These are phyloP conservation scores for Metschnikowia kofuensis DNA, from an alignment of 805 yeast genomes.

Conservation along the genomic window DNA sequence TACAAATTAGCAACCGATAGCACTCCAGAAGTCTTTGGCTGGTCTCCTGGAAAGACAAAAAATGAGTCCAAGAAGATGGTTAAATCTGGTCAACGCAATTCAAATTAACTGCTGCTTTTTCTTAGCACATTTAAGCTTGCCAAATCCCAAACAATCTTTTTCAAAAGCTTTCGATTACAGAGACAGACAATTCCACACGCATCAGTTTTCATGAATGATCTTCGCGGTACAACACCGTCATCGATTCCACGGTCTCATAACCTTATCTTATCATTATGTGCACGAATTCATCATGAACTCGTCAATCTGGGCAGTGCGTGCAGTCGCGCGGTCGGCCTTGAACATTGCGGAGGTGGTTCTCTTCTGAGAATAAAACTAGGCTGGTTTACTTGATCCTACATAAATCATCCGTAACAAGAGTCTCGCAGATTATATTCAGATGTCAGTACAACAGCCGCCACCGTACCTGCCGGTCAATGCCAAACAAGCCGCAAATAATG, in stretches of 20 bases:
- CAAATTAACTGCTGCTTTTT: too few species aligned
- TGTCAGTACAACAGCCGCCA: conserved; percentile 8
- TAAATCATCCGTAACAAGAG: too few species aligned
- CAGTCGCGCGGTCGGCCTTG: not conserved
- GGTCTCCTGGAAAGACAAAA: too few species aligned
- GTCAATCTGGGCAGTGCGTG: not conserved
- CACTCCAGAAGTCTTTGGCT: too few species aligned
- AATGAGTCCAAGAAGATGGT: too few species aligned
- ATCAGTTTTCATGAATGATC: not conserved
- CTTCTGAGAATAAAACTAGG: too few species aligned
- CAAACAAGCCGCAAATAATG: not conserved
- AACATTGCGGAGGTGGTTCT: not conserved
- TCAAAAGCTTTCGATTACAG: not conserved
- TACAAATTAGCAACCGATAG: too few species aligned
- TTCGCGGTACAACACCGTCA: not conserved
- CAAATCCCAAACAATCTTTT: too few species aligned
- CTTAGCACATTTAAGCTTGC: too few species aligned
- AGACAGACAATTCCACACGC: not conserved
- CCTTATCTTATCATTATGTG: not conserved
- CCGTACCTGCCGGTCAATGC: not conserved
- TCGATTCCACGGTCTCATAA: not conserved
- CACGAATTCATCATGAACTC: not conserved
- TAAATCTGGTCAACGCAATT: too few species aligned
- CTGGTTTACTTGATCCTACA: too few species aligned
- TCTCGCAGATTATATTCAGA: not conserved